phyloP scores from a whole-genome alignment of 257 asterid species.

The Solanum sejunctum region DNA sequence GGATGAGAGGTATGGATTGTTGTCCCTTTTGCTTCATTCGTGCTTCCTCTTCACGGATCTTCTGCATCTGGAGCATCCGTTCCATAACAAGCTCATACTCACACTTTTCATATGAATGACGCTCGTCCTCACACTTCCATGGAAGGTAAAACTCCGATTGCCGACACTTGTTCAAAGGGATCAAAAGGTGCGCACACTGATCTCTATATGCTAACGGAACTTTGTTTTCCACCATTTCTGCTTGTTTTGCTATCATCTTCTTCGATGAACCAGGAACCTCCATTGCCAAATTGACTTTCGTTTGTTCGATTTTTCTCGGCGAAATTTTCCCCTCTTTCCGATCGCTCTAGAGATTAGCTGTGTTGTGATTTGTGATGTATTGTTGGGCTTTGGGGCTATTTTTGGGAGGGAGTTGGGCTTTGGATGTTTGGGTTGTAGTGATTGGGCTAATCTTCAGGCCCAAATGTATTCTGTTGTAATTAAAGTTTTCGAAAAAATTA shows the following conservation, averaged over 20 bases:
- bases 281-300: slow-evolving; percentile 5
- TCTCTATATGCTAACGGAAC: slow-evolving; percentile 79
- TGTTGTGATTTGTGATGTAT: background rate
- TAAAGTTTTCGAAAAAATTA: background rate
- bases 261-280: slow-evolving; percentile 88
- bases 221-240: slow-evolving; percentile 50
- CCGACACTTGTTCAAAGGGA: slow-evolving; percentile 86
- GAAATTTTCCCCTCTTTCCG: background rate
- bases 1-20: slow-evolving; percentile 47
- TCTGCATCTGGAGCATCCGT: slow-evolving; percentile 96
- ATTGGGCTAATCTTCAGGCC: background rate
- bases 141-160: slow-evolving; percentile 82
- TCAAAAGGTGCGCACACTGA: slow-evolving; percentile 90
- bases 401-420: background rate
- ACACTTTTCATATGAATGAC: slow-evolving; percentile 83
- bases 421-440: background rate
- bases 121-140: slow-evolving; percentile 83
- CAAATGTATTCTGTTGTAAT: background rate
- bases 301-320: background rate
- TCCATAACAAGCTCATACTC: slow-evolving; percentile 97
- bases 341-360: background rate
- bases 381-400: background rate
- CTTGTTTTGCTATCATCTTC: slow-evolving; percentile 51
- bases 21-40: background rate
- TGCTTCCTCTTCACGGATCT: slow-evolving; percentile 70